Conservation (phyloP, 2,329 filamentous ascomycete species). For the Phialophora chinensis region DNA sequence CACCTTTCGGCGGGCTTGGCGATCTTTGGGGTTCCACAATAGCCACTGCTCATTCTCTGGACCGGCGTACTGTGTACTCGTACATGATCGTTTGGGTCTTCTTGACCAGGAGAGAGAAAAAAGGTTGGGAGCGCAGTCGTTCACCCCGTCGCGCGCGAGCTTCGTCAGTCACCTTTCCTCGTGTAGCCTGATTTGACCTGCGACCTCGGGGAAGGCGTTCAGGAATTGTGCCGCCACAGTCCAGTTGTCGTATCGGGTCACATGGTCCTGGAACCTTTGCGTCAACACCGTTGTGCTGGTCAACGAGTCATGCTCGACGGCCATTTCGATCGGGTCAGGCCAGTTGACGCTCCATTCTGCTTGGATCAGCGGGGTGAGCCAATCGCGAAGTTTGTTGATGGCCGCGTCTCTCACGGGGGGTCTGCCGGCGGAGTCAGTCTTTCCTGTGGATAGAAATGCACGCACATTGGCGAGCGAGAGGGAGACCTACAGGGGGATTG, state of each 20-base stretch:
- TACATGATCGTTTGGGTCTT: neutral
- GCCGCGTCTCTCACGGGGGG: constrained; percentile 30
- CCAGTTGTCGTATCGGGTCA: constrained; percentile 32
- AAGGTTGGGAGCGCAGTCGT: neutral
- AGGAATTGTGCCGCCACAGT: constrained; percentile 28
- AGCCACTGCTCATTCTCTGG: too few relatives aligned
- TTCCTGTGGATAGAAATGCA: neutral
- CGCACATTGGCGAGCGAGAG: neutral
- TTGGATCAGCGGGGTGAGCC: constrained; percentile 32
- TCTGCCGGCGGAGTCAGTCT: constrained; percentile 13
- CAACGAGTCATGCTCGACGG: constrained; percentile 23
- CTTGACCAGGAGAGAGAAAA: neutral
- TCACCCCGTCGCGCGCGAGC: too few relatives aligned
- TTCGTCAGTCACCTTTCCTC: neutral
- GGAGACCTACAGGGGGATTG: constrained; percentile 32
- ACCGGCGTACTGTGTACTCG: too few relatives aligned
- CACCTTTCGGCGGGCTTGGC: too few relatives aligned
- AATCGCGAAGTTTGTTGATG: constrained; percentile 32
- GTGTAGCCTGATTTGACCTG: constrained; percentile 30
- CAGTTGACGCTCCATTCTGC: constrained; percentile 34
- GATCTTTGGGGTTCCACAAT: too few relatives aligned
- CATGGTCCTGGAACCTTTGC: constrained; percentile 29
- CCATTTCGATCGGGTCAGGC: constrained; percentile 26
- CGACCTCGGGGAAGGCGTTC: constrained; percentile 29
- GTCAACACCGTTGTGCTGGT: constrained; percentile 27